phyloP scores from a whole-genome alignment of 495 filamentous ascomycete genomes.

The Pseudevernia furfuracea region DNA sequence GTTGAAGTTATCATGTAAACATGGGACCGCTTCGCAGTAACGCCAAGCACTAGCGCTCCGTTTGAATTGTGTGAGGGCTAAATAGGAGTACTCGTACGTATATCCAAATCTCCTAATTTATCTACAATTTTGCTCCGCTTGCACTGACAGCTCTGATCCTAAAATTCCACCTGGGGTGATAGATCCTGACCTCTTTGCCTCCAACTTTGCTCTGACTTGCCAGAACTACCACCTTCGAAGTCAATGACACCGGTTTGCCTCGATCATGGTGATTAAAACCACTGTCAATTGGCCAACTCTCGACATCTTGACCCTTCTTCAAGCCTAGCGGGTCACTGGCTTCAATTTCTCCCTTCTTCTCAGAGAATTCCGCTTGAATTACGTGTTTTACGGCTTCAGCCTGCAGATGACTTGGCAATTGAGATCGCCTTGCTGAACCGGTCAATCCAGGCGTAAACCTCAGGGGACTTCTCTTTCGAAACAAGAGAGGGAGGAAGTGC shows the following conservation, averaged over 20 bases:
- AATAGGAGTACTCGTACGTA: too few relatives aligned
- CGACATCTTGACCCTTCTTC: conserved; percentile 40
- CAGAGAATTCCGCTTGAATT: conserved; percentile 30
- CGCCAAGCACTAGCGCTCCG: too few relatives aligned
- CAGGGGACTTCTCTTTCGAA: conserved; percentile 39
- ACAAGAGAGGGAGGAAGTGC: conserved; percentile 40
- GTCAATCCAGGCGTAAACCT: conserved; percentile 48
- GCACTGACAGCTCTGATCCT: conserved; percentile 33
- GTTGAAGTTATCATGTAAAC: neutral
- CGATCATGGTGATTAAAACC: conserved; percentile 47
- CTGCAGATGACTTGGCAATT: conserved; percentile 22
- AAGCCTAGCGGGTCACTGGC: conserved; percentile 37
- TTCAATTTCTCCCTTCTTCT: conserved; percentile 32
- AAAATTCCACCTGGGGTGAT: conserved; percentile 52
- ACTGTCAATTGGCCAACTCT: conserved; percentile 50
- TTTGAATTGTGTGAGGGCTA: too few relatives aligned
- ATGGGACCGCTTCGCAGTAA: neutral
- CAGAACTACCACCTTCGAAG: conserved; percentile 43
- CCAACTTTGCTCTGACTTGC: conserved; percentile 35
- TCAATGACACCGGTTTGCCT: conserved; percentile 43
- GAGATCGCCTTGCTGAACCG: conserved; percentile 39
- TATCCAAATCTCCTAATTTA: neutral
- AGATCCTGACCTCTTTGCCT: conserved; percentile 39
- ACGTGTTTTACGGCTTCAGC: conserved; percentile 41
- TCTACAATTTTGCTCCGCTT: conserved; percentile 20